Evolutionary conservation across 768 basidiomycete genomes (phyloP).

Genomic region (Cantharellus cinnabarinus): DNA sequence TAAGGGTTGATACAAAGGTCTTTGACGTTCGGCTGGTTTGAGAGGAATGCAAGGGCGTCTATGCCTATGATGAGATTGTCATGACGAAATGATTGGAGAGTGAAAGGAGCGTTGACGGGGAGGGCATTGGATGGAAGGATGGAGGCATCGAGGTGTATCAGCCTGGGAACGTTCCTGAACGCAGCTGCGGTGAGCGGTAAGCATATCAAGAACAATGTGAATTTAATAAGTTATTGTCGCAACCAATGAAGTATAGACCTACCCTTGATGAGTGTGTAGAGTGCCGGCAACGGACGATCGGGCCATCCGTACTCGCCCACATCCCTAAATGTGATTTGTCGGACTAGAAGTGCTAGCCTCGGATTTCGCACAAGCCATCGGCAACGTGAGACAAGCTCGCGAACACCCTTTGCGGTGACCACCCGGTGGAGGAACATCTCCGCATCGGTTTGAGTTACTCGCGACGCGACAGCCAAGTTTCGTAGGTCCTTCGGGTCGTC

Average conservation of each 20-base stretch:
- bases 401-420: not conserved
- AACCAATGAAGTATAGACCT: not conserved
- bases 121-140: not conserved
- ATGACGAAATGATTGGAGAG: not conserved
- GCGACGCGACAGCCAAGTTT: not conserved
- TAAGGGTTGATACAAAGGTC: not conserved
- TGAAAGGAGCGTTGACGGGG: not conserved
- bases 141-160: not conserved
- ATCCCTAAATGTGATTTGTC: not conserved
- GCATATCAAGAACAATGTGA: not conserved
- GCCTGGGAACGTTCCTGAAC: not conserved
- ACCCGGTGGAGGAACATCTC: not conserved
- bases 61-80: not conserved
- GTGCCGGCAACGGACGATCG: not conserved
- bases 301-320: not conserved
- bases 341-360: not conserved
- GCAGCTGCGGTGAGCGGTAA: not conserved
- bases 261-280: not conserved
- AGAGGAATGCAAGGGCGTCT: not conserved
- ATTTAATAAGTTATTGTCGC: not conserved
- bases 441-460: not conserved
- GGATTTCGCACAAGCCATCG: not conserved
- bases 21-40: not conserved
- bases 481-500: not conserved
- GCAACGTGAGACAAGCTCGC: not conserved